Evolutionary conservation across 495 filamentous ascomycete species (phyloP), one percentile per base, ranked within the genome.

Genomic region (Tuber indicum): DNA sequence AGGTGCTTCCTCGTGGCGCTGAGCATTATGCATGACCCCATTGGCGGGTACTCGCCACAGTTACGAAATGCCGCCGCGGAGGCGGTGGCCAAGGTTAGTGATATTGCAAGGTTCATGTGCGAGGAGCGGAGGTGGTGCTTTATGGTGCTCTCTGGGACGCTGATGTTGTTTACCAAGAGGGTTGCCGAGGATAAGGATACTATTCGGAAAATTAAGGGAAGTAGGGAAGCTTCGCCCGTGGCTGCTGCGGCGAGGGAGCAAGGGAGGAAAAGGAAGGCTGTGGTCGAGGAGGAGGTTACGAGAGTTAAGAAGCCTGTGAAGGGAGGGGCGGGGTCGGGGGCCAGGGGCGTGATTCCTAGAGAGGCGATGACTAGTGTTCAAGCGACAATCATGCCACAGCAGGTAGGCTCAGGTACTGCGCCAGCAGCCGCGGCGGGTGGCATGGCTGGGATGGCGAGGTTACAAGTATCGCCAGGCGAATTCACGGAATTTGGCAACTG

Each of bases 121-220:
- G 78, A 80, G 17, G 78, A 73, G 52, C 78, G 79, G 42, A 46
- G 74, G 9, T 80, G 78, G 78, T 75, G 77, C 19, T 80, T 80
- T 23, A 80, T 80, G 78, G 77, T 80, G 3, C 71, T 80, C 2
- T 80, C 78, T 0, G 78, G 78, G 5, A 80, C 78, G 6, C 66
- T 80, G 4, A 76, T 77, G 32, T 32, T 80, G 1, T 80, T 80
- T 47, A 80, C 78, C 3, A 80, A 80, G 44, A 52, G 76, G 71
- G 78, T 80, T 39, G 78, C 78, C 12, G 78, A 80, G 58, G 78
- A 84, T 72, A 80, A 78, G 71, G 83, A 78, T 41, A 52, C 84
- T 1, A 81, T 84, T 49, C 82, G 75, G 71, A 75, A 69, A 36
- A 75, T 84, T 19, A 52, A n/a, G 23, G 47, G 47, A 21, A 52